Evolutionary conservation across 2,329 filamentous ascomycete species (phyloP), one percentile per base, ranked within the genome.

Genomic region (Volutella citrinella): DNA sequence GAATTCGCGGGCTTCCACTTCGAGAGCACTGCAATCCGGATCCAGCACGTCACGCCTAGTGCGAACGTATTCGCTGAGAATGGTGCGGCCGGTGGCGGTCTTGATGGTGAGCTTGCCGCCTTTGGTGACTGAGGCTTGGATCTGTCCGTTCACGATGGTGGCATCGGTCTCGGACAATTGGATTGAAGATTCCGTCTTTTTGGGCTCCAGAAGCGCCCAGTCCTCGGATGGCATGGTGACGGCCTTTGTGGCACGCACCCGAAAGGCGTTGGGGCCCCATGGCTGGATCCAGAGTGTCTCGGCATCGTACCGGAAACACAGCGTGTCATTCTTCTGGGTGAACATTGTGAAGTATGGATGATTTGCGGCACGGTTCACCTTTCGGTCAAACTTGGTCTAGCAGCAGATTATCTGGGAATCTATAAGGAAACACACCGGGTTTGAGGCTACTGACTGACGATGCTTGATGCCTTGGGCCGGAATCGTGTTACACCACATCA

Each of bases 1-100:
- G 51, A 80, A 76, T 50, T 82, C 77, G 13, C 78, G 72, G 2
- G 75, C 73, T 39, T 76, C 65, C 13, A 82, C 59, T 8, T 70
- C 60, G 4, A 82, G 58, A 1, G 78, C 69, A 42, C 73, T 78
- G 55, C 72, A 75, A 51, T 79, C 79, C 1, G 76, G 74, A 43
- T 81, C 77, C 13, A 81, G 61, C 9, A 71, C 42, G 2, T 65
- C 58, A 3, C 27, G 32, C 6, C 56, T 43, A 20, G 55, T 43
- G 4, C 59, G 57, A 6, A 49, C 46, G 20, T 50, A 62, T 19
- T 62, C 59, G 30, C 61, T 56, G 2, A 62, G 44, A 1, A 60
- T 21, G 1, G 58, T 49, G 4, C 56, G 56, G 1, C 42, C 34
- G 5, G 51, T 38, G 3, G 37, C 29, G 29, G 55, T 59, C 27